Percentiles rank a stretch among this genome's conserved stretches.
phyloP scores from a whole-genome alignment of 176 grass and related monocot genomes.

The Raddia distichophylla region DNA sequence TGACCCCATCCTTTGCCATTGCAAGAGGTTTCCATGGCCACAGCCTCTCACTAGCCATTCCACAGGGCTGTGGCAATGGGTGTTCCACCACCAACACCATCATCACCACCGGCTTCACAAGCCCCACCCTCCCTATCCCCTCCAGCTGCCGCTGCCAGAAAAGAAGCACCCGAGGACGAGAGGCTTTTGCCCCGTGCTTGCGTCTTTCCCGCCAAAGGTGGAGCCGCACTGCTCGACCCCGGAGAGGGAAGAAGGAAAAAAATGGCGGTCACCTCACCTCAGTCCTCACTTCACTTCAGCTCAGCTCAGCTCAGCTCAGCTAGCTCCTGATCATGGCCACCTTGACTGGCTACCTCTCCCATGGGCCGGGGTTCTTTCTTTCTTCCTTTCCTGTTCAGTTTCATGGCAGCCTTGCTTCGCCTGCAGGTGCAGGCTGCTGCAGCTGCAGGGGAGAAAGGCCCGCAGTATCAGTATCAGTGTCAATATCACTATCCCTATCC shows the following conservation, averaged over 20 bases:
- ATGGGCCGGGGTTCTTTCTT: conserved; percentile 13
- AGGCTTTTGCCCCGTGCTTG: conserved; percentile 45
- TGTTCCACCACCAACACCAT: not conserved
- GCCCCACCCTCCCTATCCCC: not conserved
- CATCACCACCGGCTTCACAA: not conserved
- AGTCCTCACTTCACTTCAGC: too few relatives aligned
- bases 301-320: not conserved
- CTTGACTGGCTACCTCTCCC: conserved; percentile 31
- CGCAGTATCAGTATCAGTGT: not conserved
- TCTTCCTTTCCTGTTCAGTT: not conserved
- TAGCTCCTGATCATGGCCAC: conserved; percentile 25
- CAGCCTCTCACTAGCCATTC: not conserved
- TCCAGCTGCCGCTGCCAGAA: conserved; percentile 13
- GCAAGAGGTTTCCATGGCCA: too few relatives aligned
- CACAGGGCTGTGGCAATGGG: not conserved
- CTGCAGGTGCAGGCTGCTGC: not conserved
- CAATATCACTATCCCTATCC: not conserved
- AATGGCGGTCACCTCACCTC: conserved; percentile 15
- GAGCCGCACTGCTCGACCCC: not conserved
- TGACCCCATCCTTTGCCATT: too few relatives aligned
- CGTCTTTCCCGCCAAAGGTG: conserved; percentile 16
- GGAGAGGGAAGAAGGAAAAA: not conserved
- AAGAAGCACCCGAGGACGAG: conserved; percentile 21
- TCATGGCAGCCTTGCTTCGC: conserved; percentile 21
- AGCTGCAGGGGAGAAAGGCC: conserved; percentile 26